Conservation (phyloP, 1,139 yeast species). For the Lodderomyces orthopsilosis region DNA sequence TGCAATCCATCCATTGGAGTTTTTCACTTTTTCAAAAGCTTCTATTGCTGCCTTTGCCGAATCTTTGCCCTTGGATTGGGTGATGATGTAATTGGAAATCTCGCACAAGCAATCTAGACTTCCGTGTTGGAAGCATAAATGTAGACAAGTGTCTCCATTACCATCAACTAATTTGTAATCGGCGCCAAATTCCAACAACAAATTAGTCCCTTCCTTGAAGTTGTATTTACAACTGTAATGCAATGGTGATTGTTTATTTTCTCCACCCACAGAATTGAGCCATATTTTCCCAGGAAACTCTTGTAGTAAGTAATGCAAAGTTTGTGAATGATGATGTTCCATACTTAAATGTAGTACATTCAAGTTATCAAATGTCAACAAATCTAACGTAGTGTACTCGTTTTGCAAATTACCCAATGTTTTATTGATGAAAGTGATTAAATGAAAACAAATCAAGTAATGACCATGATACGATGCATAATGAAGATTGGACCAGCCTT, state of each 20-base stretch:
- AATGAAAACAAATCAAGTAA: conserved; percentile 69
- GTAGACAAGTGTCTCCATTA: conserved; percentile 75
- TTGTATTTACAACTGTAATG: conserved; percentile 72
- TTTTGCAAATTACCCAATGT: conserved; percentile 17
- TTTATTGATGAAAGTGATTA: conserved; percentile 37
- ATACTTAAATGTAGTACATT: conserved; percentile 80
- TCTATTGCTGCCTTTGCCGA: conserved; percentile 44
- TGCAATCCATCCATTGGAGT: conserved; percentile 70
- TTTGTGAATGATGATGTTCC: conserved; percentile 64
- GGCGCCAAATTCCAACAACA: conserved; percentile 80
- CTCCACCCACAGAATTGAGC: conserved; percentile 50
- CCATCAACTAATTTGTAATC: conserved; percentile 58
- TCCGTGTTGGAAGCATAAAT: conserved; percentile 78
- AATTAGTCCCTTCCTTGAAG: conserved; percentile 64
- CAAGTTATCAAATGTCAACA: conserved; percentile 60
- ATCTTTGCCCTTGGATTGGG: conserved; percentile 19
- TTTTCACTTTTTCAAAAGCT: conserved; percentile 32
- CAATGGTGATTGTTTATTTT: conserved; percentile 60
- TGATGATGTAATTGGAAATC: conserved; percentile 41
- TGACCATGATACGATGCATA: conserved; percentile 83
- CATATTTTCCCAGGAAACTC: conserved; percentile 73
- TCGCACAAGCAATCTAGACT: conserved; percentile 61
- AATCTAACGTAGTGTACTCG: conserved; percentile 26
- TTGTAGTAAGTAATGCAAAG: conserved; percentile 76
- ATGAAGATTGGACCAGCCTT: conserved; percentile 90